Evolutionary conservation across 306 rosid species (phyloP).

Genomic region (Coriaria nepalensis): DNA sequence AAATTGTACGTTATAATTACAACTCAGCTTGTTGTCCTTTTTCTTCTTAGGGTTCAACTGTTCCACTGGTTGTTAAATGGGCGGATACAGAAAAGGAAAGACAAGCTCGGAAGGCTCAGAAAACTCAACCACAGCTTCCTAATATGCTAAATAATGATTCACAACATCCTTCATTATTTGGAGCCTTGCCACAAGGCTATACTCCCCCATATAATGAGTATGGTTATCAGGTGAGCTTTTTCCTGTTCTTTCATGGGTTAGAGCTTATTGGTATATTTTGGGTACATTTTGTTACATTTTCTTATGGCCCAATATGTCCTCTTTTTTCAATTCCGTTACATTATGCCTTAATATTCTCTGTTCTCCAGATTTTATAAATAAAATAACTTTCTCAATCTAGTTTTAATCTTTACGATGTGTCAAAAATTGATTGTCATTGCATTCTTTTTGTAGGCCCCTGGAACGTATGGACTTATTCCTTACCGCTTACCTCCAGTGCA

Average conservation of each 20-base stretch:
- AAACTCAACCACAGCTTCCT: constrained; percentile 77
- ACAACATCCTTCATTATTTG: constrained; percentile 83
- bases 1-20: neutral
- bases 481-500: constrained; percentile 86
- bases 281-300: too few relatives aligned
- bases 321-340: too few relatives aligned
- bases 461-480: constrained; percentile 71
- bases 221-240: constrained; percentile 72
- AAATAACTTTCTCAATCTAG: too few relatives aligned
- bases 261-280: too few relatives aligned
- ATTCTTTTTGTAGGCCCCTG: constrained; percentile 58
- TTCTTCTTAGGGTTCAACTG: constrained; percentile 68
- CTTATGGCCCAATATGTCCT: too few relatives aligned
- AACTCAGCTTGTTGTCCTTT: constrained; percentile 18
- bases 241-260: neutral
- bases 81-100: constrained; percentile 99
- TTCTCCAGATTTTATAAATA: too few relatives aligned
- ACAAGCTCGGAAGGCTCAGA: constrained; percentile 94
- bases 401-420: too few relatives aligned
- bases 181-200: constrained; percentile 86
- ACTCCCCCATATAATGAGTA: constrained; percentile 85
- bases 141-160: constrained; percentile 49
- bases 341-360: too few relatives aligned
- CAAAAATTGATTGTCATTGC: constrained; percentile 8
- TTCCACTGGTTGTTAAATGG: constrained; percentile 98